A percentile compares a stretch with the other conserved stretches of the same genome.
Conservation (phyloP, 805 yeast species). For the Metschnikowia proteae region DNA sequence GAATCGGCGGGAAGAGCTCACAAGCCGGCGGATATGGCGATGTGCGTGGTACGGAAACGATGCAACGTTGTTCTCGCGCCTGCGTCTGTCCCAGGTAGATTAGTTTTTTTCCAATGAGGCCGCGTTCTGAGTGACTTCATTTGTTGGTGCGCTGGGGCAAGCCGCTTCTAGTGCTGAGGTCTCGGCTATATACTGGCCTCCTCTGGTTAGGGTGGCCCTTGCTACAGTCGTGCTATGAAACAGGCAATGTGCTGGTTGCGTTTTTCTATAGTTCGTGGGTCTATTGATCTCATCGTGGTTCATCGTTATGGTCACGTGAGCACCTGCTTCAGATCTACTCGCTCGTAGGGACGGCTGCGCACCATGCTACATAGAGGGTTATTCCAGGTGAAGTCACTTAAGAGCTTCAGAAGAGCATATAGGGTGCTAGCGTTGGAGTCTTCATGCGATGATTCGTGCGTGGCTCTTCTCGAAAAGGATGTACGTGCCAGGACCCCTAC, state of each 20-base stretch:
- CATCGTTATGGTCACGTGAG: background rate
- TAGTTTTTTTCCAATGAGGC: slow-evolving; percentile 1
- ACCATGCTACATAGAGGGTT: slow-evolving; percentile 2
- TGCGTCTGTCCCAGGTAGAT: background rate
- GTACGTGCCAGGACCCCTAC: slow-evolving; percentile 37
- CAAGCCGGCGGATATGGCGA: background rate
- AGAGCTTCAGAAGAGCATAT: slow-evolving; percentile 35
- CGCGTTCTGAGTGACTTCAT: slow-evolving; percentile 1
- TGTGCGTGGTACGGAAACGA: slow-evolving; percentile 1
- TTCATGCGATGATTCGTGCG: slow-evolving; percentile 94
- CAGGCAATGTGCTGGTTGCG: background rate
- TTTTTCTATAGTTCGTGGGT: background rate
- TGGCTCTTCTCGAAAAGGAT: slow-evolving; percentile 62
- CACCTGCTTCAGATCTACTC: background rate
- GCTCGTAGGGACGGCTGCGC: background rate
- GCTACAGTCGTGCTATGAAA: no score
- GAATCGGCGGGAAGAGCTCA: background rate
- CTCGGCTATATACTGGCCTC: background rate
- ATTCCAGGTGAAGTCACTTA: background rate
- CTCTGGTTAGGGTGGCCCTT: background rate
- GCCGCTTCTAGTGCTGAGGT: background rate
- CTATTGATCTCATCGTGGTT: background rate
- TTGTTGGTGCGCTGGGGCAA: background rate
- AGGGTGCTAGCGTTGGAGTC: slow-evolving; percentile 83
- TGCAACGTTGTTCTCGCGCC: slow-evolving; percentile 1